Percentiles rank a stretch among this genome's conserved stretches.
phyloP scores from a whole-genome alignment of 2,329 filamentous ascomycete species.

The Apiospora malaysiana region DNA sequence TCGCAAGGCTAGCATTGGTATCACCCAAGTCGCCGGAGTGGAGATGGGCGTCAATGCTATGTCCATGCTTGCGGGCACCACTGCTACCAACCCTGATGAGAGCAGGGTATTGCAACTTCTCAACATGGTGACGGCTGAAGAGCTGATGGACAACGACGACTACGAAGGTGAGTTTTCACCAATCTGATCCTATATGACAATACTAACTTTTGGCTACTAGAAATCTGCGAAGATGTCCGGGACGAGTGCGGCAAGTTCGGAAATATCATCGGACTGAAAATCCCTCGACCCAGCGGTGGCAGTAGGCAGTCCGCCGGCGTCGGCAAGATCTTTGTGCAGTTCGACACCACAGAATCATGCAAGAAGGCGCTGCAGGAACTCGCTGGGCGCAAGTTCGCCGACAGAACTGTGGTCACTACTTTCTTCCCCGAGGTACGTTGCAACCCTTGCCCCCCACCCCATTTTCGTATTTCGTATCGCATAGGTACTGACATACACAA shows the following conservation, averaged over 20 bases:
- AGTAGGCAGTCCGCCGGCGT: conserved; percentile 86
- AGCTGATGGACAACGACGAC: conserved; percentile 91
- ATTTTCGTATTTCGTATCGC: background rate
- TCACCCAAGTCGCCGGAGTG: conserved; percentile 88
- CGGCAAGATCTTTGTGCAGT: conserved; percentile 98
- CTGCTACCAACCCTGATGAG: conserved; percentile 76
- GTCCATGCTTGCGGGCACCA: conserved; percentile 94
- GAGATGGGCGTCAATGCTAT: conserved; percentile 98
- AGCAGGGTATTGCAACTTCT: conserved; percentile 88
- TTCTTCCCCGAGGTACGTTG: conserved; percentile 86
- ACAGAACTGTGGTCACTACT: conserved; percentile 94
- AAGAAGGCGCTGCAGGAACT: conserved; percentile 87
- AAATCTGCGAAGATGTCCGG: conserved; percentile 93
- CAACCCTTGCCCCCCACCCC: conserved; percentile 20
- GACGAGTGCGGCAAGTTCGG: conserved; percentile 96
- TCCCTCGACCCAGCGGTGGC: conserved; percentile 84
- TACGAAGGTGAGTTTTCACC: conserved; percentile 75
- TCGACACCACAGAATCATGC: conserved; percentile 76
- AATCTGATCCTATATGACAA: background rate
- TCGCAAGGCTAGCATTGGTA: conserved; percentile 86
- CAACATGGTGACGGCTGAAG: conserved; percentile 98
- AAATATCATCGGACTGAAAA: conserved; percentile 83
- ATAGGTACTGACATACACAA: conserved; percentile 39
- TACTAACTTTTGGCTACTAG: conserved; percentile 50
- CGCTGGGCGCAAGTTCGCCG: conserved; percentile 93